Percentiles rank a stretch among this genome's conserved stretches.
These are phyloP conservation scores for Medicago arabica DNA, from an alignment of 306 rosid genomes.

Conservation along the genomic window DNA sequence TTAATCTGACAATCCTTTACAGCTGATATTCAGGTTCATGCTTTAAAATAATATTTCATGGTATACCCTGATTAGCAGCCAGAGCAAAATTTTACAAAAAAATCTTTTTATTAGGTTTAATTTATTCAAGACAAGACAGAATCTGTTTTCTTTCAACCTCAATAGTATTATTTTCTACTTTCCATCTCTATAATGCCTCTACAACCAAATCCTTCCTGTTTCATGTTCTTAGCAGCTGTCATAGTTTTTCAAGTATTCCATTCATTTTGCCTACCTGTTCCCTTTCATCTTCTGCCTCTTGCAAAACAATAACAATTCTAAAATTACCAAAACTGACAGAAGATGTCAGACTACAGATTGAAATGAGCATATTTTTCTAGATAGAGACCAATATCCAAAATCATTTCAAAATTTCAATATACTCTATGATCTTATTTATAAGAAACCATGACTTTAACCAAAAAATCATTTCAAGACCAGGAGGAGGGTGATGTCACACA, in stretches of 20 bases:
- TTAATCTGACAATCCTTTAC: slow-evolving; percentile 24
- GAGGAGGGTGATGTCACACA: slow-evolving; percentile 23
- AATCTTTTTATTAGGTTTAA: not conserved
- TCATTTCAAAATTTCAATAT: slow-evolving; percentile 2
- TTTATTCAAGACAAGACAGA: slow-evolving; percentile 11
- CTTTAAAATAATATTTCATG: slow-evolving; percentile 3
- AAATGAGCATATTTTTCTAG: slow-evolving; percentile 23
- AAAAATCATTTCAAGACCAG: not conserved
- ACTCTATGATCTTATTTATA: slow-evolving; percentile 35
- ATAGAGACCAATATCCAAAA: slow-evolving; percentile 26
- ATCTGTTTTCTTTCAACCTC: slow-evolving; percentile 61
- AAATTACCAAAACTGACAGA: slow-evolving; percentile 18
- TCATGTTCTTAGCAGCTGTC: slow-evolving; percentile 41
- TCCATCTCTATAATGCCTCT: slow-evolving; percentile 50
- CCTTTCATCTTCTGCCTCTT: slow-evolving; percentile 48
- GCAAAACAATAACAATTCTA: slow-evolving; percentile 37
- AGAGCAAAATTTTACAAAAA: slow-evolving; percentile 15
- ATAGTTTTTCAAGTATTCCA: slow-evolving; percentile 44
- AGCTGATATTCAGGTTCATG: slow-evolving; percentile 23
- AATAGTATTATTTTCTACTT: slow-evolving; percentile 48
- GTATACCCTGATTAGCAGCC: slow-evolving; percentile 6
- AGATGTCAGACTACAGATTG: slow-evolving; percentile 28
- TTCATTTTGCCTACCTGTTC: slow-evolving; percentile 37
- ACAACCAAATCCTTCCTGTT: slow-evolving; percentile 44
- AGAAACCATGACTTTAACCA: slow-evolving; percentile 21